Evolutionary conservation across 148 eudicot species (phyloP).

Genomic region (Amaranthus hypochondriacus): DNA sequence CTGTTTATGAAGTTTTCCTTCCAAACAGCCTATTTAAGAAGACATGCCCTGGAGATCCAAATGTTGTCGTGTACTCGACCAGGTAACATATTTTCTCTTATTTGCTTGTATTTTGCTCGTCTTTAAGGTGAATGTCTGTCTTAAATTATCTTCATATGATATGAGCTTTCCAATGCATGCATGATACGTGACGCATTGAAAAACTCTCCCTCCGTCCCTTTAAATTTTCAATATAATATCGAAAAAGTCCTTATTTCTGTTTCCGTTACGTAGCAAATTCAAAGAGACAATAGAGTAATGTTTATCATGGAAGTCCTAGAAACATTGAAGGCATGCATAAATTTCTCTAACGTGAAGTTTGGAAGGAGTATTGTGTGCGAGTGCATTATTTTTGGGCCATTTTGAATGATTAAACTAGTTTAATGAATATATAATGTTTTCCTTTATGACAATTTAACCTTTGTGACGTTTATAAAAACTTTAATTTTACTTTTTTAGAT

Average conservation of each 20-base stretch:
- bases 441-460: background rate
- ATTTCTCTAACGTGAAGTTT: background rate
- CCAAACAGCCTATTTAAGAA: constrained; percentile 86
- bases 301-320: too few species aligned
- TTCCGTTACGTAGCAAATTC: too few species aligned
- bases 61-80: constrained; percentile 50
- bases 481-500: background rate
- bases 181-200: too few species aligned
- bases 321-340: too few species aligned
- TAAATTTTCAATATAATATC: too few species aligned
- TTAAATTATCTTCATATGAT: background rate
- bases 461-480: background rate
- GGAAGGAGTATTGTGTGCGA: background rate
- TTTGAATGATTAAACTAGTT: background rate
- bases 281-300: too few species aligned
- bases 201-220: too few species aligned
- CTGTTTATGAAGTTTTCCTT: constrained; percentile 72
- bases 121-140: too few species aligned
- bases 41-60: constrained; percentile 77
- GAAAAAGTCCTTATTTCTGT: too few species aligned
- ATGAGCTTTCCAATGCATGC: background rate
- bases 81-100: constrained; percentile 49
- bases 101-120: too few species aligned
- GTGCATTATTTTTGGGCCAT: background rate
- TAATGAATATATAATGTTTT: background rate